Conservation (phyloP, 495 filamentous ascomycete species). For the Annulohypoxylon stygium region DNA sequence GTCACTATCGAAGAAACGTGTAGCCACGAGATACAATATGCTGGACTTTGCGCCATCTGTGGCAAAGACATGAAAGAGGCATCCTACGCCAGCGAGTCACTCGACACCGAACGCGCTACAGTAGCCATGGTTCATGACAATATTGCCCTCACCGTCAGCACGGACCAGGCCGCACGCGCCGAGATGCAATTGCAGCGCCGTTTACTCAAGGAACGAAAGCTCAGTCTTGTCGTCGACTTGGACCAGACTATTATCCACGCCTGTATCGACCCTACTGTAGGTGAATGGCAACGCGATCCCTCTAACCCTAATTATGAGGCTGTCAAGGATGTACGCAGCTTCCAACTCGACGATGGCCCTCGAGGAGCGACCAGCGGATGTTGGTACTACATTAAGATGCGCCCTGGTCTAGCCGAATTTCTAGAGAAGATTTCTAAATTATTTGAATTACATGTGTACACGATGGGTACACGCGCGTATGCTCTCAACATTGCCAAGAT, state of each 20-base stretch:
- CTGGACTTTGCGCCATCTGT: slow-evolving; percentile 89
- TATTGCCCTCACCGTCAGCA: slow-evolving; percentile 78
- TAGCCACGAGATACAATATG: slow-evolving; percentile 89
- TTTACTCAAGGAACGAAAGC: slow-evolving; percentile 79
- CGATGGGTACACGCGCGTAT: slow-evolving; percentile 97
- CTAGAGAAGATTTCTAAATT: slow-evolving; percentile 80
- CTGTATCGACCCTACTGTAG: slow-evolving; percentile 95
- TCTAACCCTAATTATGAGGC: slow-evolving; percentile 91
- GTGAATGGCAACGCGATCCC: slow-evolving; percentile 91
- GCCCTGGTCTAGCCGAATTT: slow-evolving; percentile 89
- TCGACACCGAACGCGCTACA: slow-evolving; percentile 80
- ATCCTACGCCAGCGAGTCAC: slow-evolving; percentile 63
- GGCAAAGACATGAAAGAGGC: slow-evolving; percentile 95
- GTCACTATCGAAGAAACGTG: slow-evolving; percentile 91
- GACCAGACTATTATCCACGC: slow-evolving; percentile 99
- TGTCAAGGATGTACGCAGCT: slow-evolving; percentile 85
- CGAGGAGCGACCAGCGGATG: slow-evolving; percentile 72
- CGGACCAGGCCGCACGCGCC: slow-evolving; percentile 78
- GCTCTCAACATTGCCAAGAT: slow-evolving; percentile 91
- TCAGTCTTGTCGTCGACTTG: slow-evolving; percentile 95
- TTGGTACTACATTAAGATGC: slow-evolving; percentile 98
- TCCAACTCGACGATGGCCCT: slow-evolving; percentile 91
- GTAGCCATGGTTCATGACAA: slow-evolving; percentile 96
- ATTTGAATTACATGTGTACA: slow-evolving; percentile 98
- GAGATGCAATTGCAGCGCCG: slow-evolving; percentile 89